phyloP scores from a whole-genome alignment of 164 flowering plant species.

The Saururus chinensis region DNA sequence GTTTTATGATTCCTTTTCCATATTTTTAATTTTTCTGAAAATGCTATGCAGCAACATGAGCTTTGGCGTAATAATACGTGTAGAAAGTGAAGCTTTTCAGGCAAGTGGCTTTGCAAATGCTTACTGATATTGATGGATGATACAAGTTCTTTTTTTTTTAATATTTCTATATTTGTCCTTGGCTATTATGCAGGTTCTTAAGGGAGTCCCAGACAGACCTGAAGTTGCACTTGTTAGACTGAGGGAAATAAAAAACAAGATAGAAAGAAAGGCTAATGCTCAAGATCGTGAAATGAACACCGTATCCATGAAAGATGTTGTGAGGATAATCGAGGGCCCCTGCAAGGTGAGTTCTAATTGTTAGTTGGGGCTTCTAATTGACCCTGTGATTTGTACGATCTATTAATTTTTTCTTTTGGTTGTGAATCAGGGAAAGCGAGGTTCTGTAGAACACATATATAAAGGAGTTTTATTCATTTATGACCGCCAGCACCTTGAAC shows the following conservation, averaged over 20 bases:
- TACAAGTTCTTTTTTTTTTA: background rate
- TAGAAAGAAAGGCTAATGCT: conserved; percentile 57
- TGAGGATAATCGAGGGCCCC: conserved; percentile 79
- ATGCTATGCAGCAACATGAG: conserved; percentile 58
- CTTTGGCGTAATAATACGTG: conserved; percentile 93
- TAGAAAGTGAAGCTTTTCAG: conserved; percentile 98
- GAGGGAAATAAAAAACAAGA: conserved; percentile 83
- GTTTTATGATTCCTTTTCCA: background rate
- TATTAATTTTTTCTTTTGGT: background rate
- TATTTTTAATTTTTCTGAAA: background rate
- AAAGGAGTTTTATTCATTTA: conserved; percentile 72
- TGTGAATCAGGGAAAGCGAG: conserved; percentile 74
- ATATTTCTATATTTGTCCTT: background rate
- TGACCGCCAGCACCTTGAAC: conserved; percentile 96
- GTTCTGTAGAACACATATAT: conserved; percentile 88
- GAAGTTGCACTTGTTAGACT: conserved; percentile 74
- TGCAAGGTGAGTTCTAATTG: conserved; percentile 42
- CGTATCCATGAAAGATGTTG: conserved; percentile 76
- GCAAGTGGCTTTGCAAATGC: conserved; percentile 19
- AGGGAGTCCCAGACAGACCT: conserved; percentile 87
- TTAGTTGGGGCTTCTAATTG: background rate
- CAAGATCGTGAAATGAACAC: conserved; percentile 62
- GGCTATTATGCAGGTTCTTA: conserved; percentile 55
- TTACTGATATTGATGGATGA: background rate
- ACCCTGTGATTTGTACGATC: background rate